Evolutionary conservation across 805 yeast genomes (phyloP).

Genomic region (Barnettozyma wickerhamii): DNA sequence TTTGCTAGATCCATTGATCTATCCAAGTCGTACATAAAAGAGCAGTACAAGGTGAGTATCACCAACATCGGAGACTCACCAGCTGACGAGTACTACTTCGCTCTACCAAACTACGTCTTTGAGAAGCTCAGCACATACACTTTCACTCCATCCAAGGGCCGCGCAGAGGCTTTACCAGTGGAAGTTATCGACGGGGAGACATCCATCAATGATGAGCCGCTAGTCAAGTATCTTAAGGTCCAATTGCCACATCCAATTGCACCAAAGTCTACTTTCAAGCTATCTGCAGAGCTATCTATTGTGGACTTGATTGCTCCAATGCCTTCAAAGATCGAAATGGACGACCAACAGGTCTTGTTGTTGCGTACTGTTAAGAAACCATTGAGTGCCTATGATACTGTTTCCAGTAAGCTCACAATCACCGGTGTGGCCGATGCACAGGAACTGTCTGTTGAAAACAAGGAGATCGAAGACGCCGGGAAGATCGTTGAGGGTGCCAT

Average conservation of each 20-base stretch:
- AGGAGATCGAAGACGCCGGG: background rate
- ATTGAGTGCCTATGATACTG: conserved; percentile 58
- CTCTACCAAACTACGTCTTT: conserved; percentile 46
- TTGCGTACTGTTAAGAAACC: conserved; percentile 52
- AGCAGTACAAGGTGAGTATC: conserved; percentile 49
- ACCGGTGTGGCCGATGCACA: conserved; percentile 43
- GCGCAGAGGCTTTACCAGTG: conserved; percentile 10
- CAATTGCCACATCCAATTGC: conserved; percentile 61
- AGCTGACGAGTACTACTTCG: conserved; percentile 49
- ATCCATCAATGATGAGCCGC: conserved; percentile 22
- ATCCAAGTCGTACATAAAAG: conserved; percentile 60
- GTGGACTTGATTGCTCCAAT: conserved; percentile 49
- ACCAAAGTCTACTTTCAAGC: conserved; percentile 48
- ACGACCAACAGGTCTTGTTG: conserved; percentile 56
- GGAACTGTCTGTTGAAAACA: conserved; percentile 38
- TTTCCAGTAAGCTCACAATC: conserved; percentile 37
- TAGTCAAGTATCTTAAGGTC: conserved; percentile 41
- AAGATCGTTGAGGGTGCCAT: conserved; percentile 36
- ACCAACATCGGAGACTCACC: conserved; percentile 57
- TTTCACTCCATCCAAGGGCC: conserved; percentile 26
- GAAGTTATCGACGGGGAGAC: conserved; percentile 26
- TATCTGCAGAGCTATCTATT: conserved; percentile 47
- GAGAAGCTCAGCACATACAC: conserved; percentile 43
- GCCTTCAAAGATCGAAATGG: conserved; percentile 60
- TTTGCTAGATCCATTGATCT: conserved; percentile 60